Evolutionary conservation across 2,329 filamentous ascomycete genomes (phyloP).

Genomic region (Ceratocystis variospora): DNA sequence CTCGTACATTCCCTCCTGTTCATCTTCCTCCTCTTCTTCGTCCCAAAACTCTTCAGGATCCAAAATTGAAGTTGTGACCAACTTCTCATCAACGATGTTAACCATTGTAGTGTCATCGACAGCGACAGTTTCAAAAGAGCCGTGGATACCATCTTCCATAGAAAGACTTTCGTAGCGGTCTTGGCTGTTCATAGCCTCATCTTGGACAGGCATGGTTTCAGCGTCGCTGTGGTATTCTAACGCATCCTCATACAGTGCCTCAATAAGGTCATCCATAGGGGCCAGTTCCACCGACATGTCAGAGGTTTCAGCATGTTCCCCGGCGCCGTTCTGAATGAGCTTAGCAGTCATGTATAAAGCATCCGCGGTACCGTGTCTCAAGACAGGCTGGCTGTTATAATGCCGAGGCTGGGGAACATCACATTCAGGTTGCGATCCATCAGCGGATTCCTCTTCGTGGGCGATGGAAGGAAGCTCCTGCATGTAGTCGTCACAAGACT

Average conservation of each 20-base stretch:
- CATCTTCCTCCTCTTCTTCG: slow-evolving; percentile 52
- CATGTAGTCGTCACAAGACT: slow-evolving; percentile 14
- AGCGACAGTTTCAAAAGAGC: neutral
- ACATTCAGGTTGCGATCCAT: slow-evolving; percentile 20
- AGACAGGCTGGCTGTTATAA: slow-evolving; percentile 40
- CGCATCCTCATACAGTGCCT: slow-evolving; percentile 33
- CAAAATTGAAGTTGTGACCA: slow-evolving; percentile 7
- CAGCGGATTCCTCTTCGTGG: slow-evolving; percentile 17
- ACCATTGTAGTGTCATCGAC: neutral
- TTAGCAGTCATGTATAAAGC: neutral
- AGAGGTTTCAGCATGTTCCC: neutral
- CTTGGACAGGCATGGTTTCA: slow-evolving; percentile 15
- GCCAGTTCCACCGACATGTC: slow-evolving; percentile 7
- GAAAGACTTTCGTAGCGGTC: neutral
- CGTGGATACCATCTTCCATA: neutral
- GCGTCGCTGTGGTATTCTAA: slow-evolving; percentile 29
- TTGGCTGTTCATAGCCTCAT: neutral
- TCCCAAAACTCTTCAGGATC: slow-evolving; percentile 65
- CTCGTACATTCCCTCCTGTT: slow-evolving; percentile 37
- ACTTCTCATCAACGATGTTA: slow-evolving; percentile 12
- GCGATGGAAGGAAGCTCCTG: slow-evolving; percentile 10
- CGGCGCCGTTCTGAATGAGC: slow-evolving; percentile 23
- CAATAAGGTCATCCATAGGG: slow-evolving; percentile 28
- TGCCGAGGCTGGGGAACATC: slow-evolving; percentile 31
- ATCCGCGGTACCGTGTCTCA: slow-evolving; percentile 31